phyloP scores from a whole-genome alignment of 169 alveolate genomes.

The Theileria sp. region DNA sequence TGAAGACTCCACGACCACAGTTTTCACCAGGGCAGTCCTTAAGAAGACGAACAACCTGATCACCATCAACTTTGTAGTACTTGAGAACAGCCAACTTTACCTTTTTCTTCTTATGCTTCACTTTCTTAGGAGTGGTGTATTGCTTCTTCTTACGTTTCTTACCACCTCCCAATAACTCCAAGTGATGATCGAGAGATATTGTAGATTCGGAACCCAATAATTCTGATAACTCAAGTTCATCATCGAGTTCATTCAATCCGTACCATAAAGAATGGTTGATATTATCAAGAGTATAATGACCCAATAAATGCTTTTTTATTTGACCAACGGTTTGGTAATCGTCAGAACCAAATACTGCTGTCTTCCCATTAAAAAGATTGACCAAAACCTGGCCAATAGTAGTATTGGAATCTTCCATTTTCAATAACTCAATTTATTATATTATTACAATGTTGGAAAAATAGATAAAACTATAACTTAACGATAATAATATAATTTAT shows the following conservation, averaged over 20 bases:
- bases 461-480: background rate
- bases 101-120: conserved; percentile 97
- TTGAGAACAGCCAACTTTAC: conserved; percentile 94
- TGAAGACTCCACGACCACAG: conserved; percentile 97
- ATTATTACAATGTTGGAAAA: background rate
- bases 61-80: conserved; percentile 94
- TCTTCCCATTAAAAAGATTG: conserved; percentile 60
- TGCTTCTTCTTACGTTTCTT: conserved; percentile 91
- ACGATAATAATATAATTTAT: background rate
- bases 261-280: conserved; percentile 52
- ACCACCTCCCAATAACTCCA: conserved; percentile 85
- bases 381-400: conserved; percentile 53
- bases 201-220: conserved; percentile 22
- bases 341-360: conserved; percentile 46
- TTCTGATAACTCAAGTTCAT: conserved; percentile 36
- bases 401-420: conserved; percentile 13
- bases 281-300: conserved; percentile 11
- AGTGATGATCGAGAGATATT: conserved; percentile 45
- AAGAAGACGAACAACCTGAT: conserved; percentile 90
- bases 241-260: conserved; percentile 52
- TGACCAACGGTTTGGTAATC: conserved; percentile 44
- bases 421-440: background rate
- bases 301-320: conserved; percentile 27
- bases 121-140: conserved; percentile 90
- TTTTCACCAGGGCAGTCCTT: conserved; percentile 91